Evolutionary conservation across 192 early-diverging fungal species (phyloP).

Genomic region (Oehlia diaphana): DNA sequence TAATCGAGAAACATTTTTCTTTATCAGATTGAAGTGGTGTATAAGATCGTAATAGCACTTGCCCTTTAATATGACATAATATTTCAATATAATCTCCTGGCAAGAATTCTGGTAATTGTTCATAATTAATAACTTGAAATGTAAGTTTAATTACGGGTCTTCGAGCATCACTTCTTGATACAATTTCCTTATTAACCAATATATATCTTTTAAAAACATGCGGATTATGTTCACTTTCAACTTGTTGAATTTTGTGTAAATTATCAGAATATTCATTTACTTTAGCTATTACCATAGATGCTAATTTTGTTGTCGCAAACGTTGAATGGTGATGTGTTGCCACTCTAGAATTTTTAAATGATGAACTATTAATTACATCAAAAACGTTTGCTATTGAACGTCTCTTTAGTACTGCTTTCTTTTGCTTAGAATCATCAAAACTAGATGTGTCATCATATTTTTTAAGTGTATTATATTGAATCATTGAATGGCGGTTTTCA

Average conservation of each 20-base stretch:
- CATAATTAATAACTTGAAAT: conserved; percentile 8
- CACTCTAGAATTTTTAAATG: background rate
- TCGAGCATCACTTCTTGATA: background rate
- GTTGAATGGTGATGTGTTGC: conserved; percentile 9
- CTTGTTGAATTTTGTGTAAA: too few relatives aligned
- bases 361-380: conserved; percentile 2
- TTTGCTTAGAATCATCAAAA: too few relatives aligned
- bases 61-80: conserved; percentile 13
- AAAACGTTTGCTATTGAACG: background rate
- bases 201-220: conserved; percentile 8
- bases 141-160: conserved; percentile 19
- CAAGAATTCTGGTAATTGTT: conserved; percentile 6
- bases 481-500: too few relatives aligned
- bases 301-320: conserved; percentile 5
- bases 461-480: too few relatives aligned
- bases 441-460: too few relatives aligned
- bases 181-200: conserved; percentile 4
- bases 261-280: too few relatives aligned
- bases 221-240: too few relatives aligned
- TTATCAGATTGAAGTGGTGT: conserved; percentile 7
- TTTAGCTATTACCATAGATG: conserved; percentile 8
- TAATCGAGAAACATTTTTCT: conserved; percentile 8
- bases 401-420: too few relatives aligned
- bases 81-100: conserved; percentile 32
- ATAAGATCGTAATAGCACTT: conserved; percentile 25